Base-by-base conservation (phyloP, 352 stramenopile genomes). In the Albugo laibachii region DNA sequence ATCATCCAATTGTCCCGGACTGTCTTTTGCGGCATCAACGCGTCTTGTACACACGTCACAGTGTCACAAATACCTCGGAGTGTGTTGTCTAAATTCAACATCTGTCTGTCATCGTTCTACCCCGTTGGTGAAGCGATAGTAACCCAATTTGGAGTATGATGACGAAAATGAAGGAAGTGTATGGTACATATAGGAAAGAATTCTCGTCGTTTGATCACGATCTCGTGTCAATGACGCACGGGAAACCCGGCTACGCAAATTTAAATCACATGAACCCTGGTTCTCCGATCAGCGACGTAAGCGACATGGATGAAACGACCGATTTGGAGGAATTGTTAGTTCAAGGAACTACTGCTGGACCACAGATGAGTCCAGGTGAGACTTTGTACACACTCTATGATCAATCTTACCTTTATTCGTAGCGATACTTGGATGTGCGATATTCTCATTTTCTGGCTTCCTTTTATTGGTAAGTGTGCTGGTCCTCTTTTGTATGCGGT, bases 251-350 rank as follows among this genome's bases (percentile, higher is more conserved):
- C 18, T 87, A 87, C 47, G 74, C 74, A 5, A 87, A 87, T 49
- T 68, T 87, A 41, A 83, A 84, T 52, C 74, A 87, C 45, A 56
- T 87, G 24, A 81, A 87, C 41, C 59, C 82, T 21, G 74, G 74
- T 41, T 84, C 71, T n/a, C 71, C 71, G 5, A 66, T 65, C 35
- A 81, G 66, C 52, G 74, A 84, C 54, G 59, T 73, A n/a, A 84
- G 74, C 49, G 74, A 87, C 58, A 49, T 84, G 48, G 74, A 80
- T 49, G 43, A 48, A 27, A 80, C 71, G 5, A 72, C 67, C 24
- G 74, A 87, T 49, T 61, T 87, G 16, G 74, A 87, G 43, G 74
- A 87, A 57, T 55, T 87, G 21, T 64, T 87, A 42, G 71, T 72
- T 21, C 67, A 81, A 39, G 71, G 71, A 27, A 80, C 69, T 2